Conservation (phyloP, 257 asterid genomes). For the Ajuga chamaepitys region DNA sequence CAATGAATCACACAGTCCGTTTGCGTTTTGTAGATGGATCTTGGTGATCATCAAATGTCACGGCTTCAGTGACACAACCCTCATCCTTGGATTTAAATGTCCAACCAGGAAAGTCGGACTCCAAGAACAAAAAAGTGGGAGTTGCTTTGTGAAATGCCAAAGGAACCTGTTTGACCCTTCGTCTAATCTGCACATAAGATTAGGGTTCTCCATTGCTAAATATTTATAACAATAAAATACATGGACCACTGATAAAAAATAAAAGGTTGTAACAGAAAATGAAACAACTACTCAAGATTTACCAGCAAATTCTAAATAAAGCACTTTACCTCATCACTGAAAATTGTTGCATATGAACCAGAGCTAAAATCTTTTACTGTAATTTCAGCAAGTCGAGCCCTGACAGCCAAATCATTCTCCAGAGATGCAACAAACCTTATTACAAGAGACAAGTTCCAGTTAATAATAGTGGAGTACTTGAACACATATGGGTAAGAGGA, state of each 20-base stretch:
- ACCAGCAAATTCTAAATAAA: neutral
- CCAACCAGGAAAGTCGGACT: slow-evolving; percentile 83
- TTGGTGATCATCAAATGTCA: slow-evolving; percentile 14
- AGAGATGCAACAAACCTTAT: slow-evolving; percentile 70
- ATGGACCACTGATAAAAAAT: neutral
- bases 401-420: slow-evolving; percentile 72
- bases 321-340: slow-evolving; percentile 61
- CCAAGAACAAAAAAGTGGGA: slow-evolving; percentile 63
- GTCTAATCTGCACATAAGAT: slow-evolving; percentile 51
- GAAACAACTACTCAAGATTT: neutral
- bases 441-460: slow-evolving; percentile 2
- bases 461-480: neutral
- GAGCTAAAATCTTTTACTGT: slow-evolving; percentile 75
- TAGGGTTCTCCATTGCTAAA: neutral
- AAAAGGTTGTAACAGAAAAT: neutral
- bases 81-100: slow-evolving; percentile 37
- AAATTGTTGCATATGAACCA: slow-evolving; percentile 75
- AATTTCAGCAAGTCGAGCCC: slow-evolving; percentile 69
- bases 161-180: slow-evolving; percentile 88
- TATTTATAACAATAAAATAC: neutral
- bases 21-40: slow-evolving; percentile 35
- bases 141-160: slow-evolving; percentile 79
- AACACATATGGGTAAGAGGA: neutral
- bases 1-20: slow-evolving; percentile 23
- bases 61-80: neutral